These are phyloP conservation scores for Halophytophthora polymorphica DNA, from an alignment of 352 stramenopile genomes.

Conservation along the genomic window DNA sequence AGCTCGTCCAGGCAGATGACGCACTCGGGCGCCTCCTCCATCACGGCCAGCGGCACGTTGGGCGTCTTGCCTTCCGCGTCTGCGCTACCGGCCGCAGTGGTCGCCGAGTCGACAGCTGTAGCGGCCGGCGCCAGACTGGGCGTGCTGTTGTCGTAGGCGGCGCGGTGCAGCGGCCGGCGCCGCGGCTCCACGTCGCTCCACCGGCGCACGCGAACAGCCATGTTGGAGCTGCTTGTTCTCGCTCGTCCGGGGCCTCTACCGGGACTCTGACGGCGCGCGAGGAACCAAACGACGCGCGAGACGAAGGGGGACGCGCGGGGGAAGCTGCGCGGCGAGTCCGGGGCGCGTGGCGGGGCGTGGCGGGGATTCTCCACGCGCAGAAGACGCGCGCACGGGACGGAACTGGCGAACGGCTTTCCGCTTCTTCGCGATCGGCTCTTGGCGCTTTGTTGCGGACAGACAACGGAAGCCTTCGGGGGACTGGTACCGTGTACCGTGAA, in stretches of 20 bases:
- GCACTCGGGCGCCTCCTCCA: constrained; percentile 64
- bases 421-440: too few relatives aligned
- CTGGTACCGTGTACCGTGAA: too few relatives aligned
- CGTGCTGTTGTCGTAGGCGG: constrained; percentile 30
- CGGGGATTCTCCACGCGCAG: too few relatives aligned
- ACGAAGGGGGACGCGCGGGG: not conserved
- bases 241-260: not conserved
- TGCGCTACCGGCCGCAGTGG: not conserved
- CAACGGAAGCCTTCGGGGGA: too few relatives aligned
- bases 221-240: not conserved
- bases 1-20: constrained; percentile 86
- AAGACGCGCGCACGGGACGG: too few relatives aligned
- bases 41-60: constrained; percentile 42
- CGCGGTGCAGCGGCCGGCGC: constrained; percentile 24
- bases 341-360: too few relatives aligned
- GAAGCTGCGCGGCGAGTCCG: too few relatives aligned
- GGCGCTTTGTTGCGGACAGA: too few relatives aligned
- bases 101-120: constrained; percentile 8
- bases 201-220: constrained; percentile 50
- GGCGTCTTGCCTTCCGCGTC: constrained; percentile 4
- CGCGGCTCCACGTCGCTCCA: constrained; percentile 70
- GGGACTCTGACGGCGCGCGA: not conserved
- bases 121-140: constrained; percentile 23
- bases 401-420: too few relatives aligned
- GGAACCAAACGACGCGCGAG: not conserved